Evolutionary conservation across 352 stramenopile genomes (phyloP), one percentile per base, ranked within the genome.

Genomic region (Blastocystis sp.): DNA sequence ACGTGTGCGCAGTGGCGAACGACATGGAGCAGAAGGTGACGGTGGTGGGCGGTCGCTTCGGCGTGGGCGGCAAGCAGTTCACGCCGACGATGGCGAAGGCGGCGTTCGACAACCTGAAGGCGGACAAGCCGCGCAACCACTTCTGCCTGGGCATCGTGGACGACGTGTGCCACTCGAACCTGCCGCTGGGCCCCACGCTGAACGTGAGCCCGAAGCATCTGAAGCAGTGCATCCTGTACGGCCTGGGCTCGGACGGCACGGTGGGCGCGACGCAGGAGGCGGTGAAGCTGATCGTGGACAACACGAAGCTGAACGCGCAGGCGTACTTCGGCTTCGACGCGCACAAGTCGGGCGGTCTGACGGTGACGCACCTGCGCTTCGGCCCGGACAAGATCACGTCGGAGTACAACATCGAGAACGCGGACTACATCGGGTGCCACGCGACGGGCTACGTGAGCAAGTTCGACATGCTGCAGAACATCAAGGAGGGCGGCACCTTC

Each of bases 171-270:
- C 81, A 92, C 89, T 88, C 92, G 2, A 91, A 89, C 45, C 82
- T 93, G 28, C 74, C 89, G 64, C 54, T 93, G 9, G 90, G 91
- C 45, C 90, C 90, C 60, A 84, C 79, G 40, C 90, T 95, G 21
- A 91, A 91, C 61, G 90, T 64, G 91, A 78, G 60, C 91, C 91
- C 68, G 89, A 92, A 28, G 89, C 91, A 78, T 89, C 90, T 38
- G 7, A 96, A 94, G 79, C 93, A 97, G 89, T 96, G 93, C 90
- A 91, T 97, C 68, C 94, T 97, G 87, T 96, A 92, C 90, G 93
- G 93, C 61, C 95, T 94, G 89, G 93, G 94, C 52, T 93, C 92
- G 69, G 91, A 94, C 45, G 91, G 92, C n/a, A 93, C 91, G 52
- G 91, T 93, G 60, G 90, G 91, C 59, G 90, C 88, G 48, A 92